Evolutionary conservation across 257 asterid species (phyloP).

Genomic region (Nicotiana knightiana): DNA sequence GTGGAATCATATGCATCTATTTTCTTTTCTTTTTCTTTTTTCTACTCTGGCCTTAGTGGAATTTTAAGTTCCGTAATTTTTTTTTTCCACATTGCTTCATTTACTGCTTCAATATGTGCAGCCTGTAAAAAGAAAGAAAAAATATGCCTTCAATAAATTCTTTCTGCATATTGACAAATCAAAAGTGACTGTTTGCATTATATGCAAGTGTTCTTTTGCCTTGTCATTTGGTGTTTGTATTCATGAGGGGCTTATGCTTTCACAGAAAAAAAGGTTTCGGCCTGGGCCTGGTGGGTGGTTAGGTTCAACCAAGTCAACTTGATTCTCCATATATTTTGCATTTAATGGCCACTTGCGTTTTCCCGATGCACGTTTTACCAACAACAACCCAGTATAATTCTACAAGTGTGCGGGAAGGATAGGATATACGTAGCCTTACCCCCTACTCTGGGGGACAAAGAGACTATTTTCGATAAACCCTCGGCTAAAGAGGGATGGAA

Average conservation of each 20-base stretch:
- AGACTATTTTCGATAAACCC: no score
- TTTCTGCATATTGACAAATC: conserved; percentile 13
- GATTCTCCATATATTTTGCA: conserved; percentile 3
- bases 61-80: background rate
- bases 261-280: background rate
- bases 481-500: no score
- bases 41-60: background rate
- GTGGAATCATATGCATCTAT: background rate
- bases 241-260: background rate
- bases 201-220: background rate
- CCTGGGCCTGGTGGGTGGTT: background rate
- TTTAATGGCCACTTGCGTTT: background rate
- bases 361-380: background rate
- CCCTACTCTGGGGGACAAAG: no score
- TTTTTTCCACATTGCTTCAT: background rate
- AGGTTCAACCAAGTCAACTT: background rate
- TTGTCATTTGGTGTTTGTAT: background rate
- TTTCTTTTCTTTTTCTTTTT: background rate
- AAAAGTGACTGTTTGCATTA: background rate
- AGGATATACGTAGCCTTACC: no score
- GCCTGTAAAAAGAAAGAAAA: conserved; percentile 7
- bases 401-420: no score
- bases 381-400: no score
- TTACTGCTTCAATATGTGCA: background rate
- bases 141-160: conserved; percentile 13